Conservation (phyloP, 306 rosid species). For the Medicago truncatula region DNA sequence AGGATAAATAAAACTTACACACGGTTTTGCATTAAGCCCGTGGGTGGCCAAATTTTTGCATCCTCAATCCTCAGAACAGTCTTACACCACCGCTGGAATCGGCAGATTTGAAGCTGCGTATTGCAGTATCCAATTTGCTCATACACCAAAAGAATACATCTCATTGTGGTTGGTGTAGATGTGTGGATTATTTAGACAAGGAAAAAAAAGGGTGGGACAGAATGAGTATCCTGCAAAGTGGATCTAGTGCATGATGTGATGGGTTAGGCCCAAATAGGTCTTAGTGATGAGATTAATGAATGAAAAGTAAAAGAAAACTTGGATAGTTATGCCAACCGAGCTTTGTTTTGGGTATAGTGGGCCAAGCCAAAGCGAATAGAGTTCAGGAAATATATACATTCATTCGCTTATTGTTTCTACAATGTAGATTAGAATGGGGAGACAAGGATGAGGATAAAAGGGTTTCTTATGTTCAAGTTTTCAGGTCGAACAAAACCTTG, state of each 20-base stretch:
- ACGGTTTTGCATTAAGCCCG: neutral
- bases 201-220: neutral
- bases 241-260: neutral
- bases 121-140: neutral
- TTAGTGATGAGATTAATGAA: neutral
- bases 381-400: neutral
- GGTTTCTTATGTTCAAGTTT: neutral
- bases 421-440: neutral
- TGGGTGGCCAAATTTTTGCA: neutral
- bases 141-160: neutral
- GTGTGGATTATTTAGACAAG: neutral
- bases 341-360: neutral
- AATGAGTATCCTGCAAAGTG: neutral
- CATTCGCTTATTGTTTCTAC: constrained; percentile 4
- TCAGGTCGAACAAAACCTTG: neutral
- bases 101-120: neutral
- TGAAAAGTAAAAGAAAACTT: neutral
- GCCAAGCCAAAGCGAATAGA: neutral
- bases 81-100: neutral
- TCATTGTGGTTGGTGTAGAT: neutral
- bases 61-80: neutral
- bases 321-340: neutral
- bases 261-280: neutral
- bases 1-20: neutral
- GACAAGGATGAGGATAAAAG: neutral